These are phyloP conservation scores for Allium fistulosum DNA, from an alignment of 106 monocot species.

Conservation along the genomic window DNA sequence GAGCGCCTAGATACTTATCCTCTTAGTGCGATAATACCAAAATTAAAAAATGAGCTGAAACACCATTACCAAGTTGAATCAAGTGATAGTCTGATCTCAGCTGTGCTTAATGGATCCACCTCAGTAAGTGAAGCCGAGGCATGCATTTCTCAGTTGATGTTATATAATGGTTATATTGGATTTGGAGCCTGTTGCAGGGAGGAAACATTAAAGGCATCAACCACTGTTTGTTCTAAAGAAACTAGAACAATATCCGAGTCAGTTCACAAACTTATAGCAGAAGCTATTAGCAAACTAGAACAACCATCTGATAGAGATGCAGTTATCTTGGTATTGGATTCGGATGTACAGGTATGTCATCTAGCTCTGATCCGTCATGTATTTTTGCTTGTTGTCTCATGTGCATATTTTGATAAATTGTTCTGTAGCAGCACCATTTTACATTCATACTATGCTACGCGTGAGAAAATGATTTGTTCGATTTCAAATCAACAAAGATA, in stretches of 20 bases:
- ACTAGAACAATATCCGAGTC: slow-evolving; percentile 11
- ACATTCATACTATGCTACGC: too few relatives aligned
- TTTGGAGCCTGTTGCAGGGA: slow-evolving; percentile 52
- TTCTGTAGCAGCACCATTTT: too few relatives aligned
- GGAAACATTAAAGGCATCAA: slow-evolving; percentile 51
- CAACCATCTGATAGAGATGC: slow-evolving; percentile 50
- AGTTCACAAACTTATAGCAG: slow-evolving; percentile 19
- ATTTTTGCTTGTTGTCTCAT: too few relatives aligned
- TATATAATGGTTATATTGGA: slow-evolving; percentile 62
- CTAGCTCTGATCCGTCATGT: not conserved
- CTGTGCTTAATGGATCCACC: slow-evolving; percentile 46
- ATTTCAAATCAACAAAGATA: too few relatives aligned
- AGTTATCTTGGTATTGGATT: slow-evolving; percentile 67
- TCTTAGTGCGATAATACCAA: slow-evolving; percentile 16
- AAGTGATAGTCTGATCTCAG: slow-evolving; percentile 31
- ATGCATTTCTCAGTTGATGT: slow-evolving; percentile 61
- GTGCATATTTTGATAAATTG: too few relatives aligned
- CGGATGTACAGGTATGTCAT: slow-evolving; percentile 59
- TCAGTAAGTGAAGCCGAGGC: slow-evolving; percentile 40
- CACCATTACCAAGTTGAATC: slow-evolving; percentile 30
- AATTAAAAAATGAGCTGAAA: slow-evolving; percentile 33
- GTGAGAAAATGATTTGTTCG: too few relatives aligned
- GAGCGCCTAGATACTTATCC: slow-evolving; percentile 16
- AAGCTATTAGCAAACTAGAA: slow-evolving; percentile 14
- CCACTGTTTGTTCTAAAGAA: slow-evolving; percentile 13